Base-by-base conservation (phyloP, 495 filamentous ascomycete species). In the Penicillium cataractarum region DNA sequence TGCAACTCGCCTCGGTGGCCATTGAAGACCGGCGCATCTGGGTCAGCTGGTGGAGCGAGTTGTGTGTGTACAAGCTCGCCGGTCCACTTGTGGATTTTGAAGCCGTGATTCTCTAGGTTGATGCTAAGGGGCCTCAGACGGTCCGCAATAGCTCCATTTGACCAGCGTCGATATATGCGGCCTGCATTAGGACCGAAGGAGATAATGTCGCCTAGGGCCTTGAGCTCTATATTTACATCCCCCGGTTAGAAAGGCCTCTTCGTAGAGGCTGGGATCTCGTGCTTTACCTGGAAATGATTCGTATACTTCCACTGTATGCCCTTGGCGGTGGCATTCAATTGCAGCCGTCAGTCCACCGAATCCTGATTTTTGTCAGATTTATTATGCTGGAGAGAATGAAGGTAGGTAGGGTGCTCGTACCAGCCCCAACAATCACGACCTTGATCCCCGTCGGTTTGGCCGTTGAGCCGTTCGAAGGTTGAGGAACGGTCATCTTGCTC, bases 241-340 rank as follows among this genome's bases (percentile, higher is more conserved):
- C 5, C 17, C 5, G 6, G 31, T 32, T 35, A 54, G 44, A 19
- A 9, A 24, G 39, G 1, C 17, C 17, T 35, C 29, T n/a, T 13
- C 0, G 26, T 46, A 7, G 1, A 12, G 32, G 15, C 6, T 42
- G 4, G n/a, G 2, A 27, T 32, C 12, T 37, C 2, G 56, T 19
- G 40, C 53, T 0, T 58, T 21, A 67, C 65, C 61, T 19, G 83
- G 80, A 59, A 87, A 87, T 21, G 80, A 77, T 60, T 87, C 83
- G 70, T 87, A 86, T 65, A 87, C 78, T 57, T 75, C 69, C 46
- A 89, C 87, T 48, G 78, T 82, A 61, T 90, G 86, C 3, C 87
- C 87, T 72, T 90, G 87, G 24, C 86, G 80, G 52, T 78, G 69
- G 61, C 84, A 86, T 75, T 90, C 88, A 29, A 90, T 82, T n/a